Evolutionary conservation across 352 stramenopile species (phyloP).

Genomic region (Pseudoperonospora humuli): DNA sequence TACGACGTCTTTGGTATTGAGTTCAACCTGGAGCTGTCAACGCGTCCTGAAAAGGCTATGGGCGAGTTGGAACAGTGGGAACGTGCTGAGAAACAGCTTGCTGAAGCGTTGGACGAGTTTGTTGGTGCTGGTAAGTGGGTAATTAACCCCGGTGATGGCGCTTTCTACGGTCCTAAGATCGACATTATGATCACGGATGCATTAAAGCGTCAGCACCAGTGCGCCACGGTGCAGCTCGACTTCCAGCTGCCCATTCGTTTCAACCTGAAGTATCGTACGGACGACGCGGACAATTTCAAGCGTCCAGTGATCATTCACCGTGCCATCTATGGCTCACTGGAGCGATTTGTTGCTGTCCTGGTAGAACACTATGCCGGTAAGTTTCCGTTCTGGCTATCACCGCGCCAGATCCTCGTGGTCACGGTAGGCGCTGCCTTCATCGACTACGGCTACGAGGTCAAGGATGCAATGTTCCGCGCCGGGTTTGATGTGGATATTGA

Average conservation of each 20-base stretch:
- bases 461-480: conserved; percentile 86
- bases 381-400: conserved; percentile 98
- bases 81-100: conserved; percentile 57
- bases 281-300: conserved; percentile 79
- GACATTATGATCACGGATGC: conserved; percentile 98
- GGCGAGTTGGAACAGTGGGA: conserved; percentile 93
- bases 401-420: conserved; percentile 92
- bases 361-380: conserved; percentile 98
- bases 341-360: conserved; percentile 97
- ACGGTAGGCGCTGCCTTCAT: conserved; percentile 91
- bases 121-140: conserved; percentile 92
- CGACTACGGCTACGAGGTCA: conserved; percentile 92
- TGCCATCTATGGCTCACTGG: conserved; percentile 96
- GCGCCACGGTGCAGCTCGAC: conserved; percentile 96
- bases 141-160: conserved; percentile 95
- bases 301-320: conserved; percentile 96
- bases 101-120: conserved; percentile 92
- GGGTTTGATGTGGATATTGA: conserved; percentile 97
- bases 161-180: conserved; percentile 99
- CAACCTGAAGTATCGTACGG: conserved; percentile 89
- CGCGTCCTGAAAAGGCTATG: conserved; percentile 94
- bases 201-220: conserved; percentile 96
- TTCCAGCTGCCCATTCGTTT: conserved; percentile 99
- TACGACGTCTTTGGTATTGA: conserved; percentile 97
- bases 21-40: conserved; percentile 97